Evolutionary conservation across 2,329 filamentous ascomycete genomes (phyloP), one percentile per base, ranked within the genome.

Genomic region (Thelonectria discophora): DNA sequence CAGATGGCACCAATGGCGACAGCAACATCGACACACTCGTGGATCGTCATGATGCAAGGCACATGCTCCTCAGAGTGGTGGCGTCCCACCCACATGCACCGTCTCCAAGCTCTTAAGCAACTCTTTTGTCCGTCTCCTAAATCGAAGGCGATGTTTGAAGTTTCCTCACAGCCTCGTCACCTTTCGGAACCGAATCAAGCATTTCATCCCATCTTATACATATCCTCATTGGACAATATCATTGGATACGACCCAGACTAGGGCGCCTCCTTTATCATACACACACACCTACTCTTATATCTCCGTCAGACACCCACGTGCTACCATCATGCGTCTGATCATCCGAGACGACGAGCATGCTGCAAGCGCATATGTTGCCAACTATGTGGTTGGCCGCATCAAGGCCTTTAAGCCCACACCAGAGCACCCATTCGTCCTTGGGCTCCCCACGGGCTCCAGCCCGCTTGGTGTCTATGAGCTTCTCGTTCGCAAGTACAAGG

Each of bases 331-430:
- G 92, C 89, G 91, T 80, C 86, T 95, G 73, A 94, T 95, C 77
- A 91, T 95, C 74, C 86, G 91, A 75, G 88, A 94, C 76, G 84
- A 92, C 72, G 83, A 89, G 69, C 77, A 83, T 56, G 80, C 84
- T 64, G 90, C 90, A 58, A 92, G 91, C 72, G 82, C 84, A 69
- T 93, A 94, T 77, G 90, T 94, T 68, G 90, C 91, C 64, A 88
- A 92, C 76, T 93, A 94, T 78, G 90, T 95, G 70, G 87, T 94
- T 78, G 89, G 91, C 70, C 89, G 91, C 69, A 94, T 95, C 82
- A 91, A 90, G 71, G 80, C 86, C 63, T 95, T 93, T 78, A 84
- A 85, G 50, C 92, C 92, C 39, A 91, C 90, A 5, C 80, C 88
- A 49, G 80, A 87, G 66, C 87, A 88, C 68, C 92, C 91, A 1